Evolutionary conservation across 345 rosid genomes (phyloP), one percentile per base, ranked within the genome.

Genomic region (Dimocarpus longan): DNA sequence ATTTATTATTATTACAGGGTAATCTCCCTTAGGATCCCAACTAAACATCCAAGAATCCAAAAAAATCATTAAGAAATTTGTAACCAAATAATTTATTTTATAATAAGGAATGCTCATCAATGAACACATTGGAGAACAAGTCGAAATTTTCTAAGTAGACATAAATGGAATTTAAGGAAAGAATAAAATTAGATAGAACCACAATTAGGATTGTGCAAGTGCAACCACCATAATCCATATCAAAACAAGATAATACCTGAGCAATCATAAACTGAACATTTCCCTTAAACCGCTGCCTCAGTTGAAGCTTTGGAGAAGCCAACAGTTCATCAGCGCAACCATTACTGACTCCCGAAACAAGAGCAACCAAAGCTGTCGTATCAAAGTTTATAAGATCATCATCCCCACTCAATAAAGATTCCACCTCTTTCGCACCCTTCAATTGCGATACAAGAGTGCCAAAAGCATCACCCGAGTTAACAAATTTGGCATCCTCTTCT

Each of bases 341-440:
- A 77, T 96, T 96, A 76, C 91, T 88, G 79, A 96, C 93, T 70
- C 94, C 98, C 6, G 97, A 96, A 24, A 96, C 94, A 18, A 91
- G 74, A 83, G 99, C 95, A 84, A 96, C 79, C 84, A 96, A 81
- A 66, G 97, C 93, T 15, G 98, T 94, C 1, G 99, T 93, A 80
- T 92, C 97, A 71, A 91, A 89, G 82, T 95, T 95, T 71, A 92
- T 39, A 72, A 87, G 56, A 62, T 85, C 84, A 56, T 85, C 84
- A 39, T 77, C 86, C 54, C 79, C 89, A 63, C 78, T 73, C 0
- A 57, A 64, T 70, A 71, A 64, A 56, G 73, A 50, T 21, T 54
- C 83, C 73, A 71, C 78, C 48, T 62, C 70, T 75, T 66, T 79
- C 13, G 62, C 75, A 13, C 71, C 66, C 64, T 82, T 86, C 85